Evolutionary conservation across 768 basidiomycete species (phyloP).

Genomic region (Tubosaeta sp.): DNA sequence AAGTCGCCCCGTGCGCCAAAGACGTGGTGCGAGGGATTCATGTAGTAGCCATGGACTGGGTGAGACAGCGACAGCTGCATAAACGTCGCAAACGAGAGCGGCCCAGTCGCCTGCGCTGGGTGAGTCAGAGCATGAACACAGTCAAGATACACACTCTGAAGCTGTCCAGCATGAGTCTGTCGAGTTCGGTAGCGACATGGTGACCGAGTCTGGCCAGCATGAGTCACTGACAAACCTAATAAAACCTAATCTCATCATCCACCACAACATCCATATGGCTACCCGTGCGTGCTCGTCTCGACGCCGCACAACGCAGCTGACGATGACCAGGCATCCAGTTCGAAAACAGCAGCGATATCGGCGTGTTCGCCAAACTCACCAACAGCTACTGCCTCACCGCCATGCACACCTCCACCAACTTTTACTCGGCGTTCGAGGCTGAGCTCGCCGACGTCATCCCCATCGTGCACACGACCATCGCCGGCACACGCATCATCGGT

Average conservation of each 20-base stretch:
- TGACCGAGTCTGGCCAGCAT: not conserved
- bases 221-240: no score
- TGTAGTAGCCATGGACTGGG: constrained; percentile 91
- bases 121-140: not conserved
- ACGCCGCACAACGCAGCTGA: not conserved
- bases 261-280: constrained; percentile 33
- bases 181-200: constrained; percentile 40
- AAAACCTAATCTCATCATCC: no score
- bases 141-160: constrained; percentile 53
- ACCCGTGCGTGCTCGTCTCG: constrained; percentile 47
- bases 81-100: constrained; percentile 82
- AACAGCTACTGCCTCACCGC: constrained; percentile 97
- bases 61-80: constrained; percentile 91
- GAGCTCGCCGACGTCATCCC: constrained; percentile 92
- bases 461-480: constrained; percentile 94
- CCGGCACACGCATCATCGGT: constrained; percentile 90
- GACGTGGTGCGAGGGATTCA: constrained; percentile 64
- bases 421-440: constrained; percentile 95
- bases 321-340: constrained; percentile 71
- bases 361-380: constrained; percentile 96
- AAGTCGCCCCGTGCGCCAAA: constrained; percentile 91
- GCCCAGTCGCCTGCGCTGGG: constrained; percentile 69
- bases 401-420: constrained; percentile 93
- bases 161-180: constrained; percentile 64
- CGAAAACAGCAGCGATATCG: constrained; percentile 92